phyloP scores from a whole-genome alignment of 805 yeast species.

The Diddensiella santjacobensis region DNA sequence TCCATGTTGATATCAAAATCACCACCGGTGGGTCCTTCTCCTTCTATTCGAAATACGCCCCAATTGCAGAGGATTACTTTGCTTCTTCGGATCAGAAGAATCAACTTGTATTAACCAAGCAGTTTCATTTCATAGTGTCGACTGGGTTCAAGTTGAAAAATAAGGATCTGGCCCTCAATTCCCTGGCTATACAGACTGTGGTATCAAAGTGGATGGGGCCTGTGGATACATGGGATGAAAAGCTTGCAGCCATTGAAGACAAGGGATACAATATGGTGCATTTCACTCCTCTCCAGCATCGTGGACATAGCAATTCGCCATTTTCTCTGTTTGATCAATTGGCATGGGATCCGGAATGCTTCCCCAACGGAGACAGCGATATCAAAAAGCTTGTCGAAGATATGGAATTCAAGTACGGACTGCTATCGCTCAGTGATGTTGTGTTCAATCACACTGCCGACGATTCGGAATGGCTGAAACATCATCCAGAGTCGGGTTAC shows the following conservation, averaged over 20 bases:
- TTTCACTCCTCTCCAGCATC: constrained; percentile 85
- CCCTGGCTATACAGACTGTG: constrained; percentile 77
- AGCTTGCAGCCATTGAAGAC: constrained; percentile 55
- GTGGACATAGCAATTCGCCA: constrained; percentile 91
- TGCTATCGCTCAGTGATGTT: constrained; percentile 82
- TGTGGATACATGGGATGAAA: constrained; percentile 57
- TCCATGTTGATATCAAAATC: constrained; percentile 56
- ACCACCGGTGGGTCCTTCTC: constrained; percentile 75
- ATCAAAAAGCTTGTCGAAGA: constrained; percentile 48
- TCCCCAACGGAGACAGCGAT: constrained; percentile 50
- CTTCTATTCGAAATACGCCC: constrained; percentile 61
- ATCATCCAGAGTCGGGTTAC: constrained; percentile 90
- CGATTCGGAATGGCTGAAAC: constrained; percentile 79
- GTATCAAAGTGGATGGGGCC: constrained; percentile 91
- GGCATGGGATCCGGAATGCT: constrained; percentile 62
- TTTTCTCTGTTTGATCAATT: constrained; percentile 88
- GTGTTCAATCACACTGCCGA: constrained; percentile 95
- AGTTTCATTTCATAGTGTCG: constrained; percentile 68
- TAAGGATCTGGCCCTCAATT: constrained; percentile 62
- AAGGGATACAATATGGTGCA: constrained; percentile 96
- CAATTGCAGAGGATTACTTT: constrained; percentile 24
- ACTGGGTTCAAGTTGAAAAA: constrained; percentile 63
- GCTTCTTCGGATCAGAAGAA: background rate
- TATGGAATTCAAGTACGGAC: constrained; percentile 52
- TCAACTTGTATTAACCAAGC: constrained; percentile 41